Conservation (phyloP, 2,329 filamentous ascomycete genomes). For the Coleophoma crateriformis region DNA sequence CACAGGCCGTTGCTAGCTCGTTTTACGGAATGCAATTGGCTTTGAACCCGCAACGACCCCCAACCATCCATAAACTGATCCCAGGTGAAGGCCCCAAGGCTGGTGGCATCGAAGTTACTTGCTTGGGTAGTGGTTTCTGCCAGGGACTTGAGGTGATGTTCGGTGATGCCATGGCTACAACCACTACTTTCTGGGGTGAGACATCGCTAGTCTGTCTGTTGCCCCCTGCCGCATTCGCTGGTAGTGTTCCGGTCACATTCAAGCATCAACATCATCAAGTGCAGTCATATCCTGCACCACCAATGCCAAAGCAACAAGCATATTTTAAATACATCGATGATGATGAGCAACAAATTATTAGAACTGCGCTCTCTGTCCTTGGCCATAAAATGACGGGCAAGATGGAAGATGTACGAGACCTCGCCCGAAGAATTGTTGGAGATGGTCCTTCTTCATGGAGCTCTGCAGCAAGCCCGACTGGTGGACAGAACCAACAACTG, state of each 20-base stretch:
- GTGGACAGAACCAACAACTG: slow-evolving; percentile 39
- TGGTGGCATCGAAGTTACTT: slow-evolving; percentile 82
- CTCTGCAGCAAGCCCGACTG: slow-evolving; percentile 33
- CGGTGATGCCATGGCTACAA: slow-evolving; percentile 60
- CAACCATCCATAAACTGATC: slow-evolving; percentile 76
- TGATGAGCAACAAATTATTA: slow-evolving; percentile 62
- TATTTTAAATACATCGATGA: slow-evolving; percentile 73
- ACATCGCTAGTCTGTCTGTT: slow-evolving; percentile 58
- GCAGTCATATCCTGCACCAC: slow-evolving; percentile 33
- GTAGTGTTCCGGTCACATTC: slow-evolving; percentile 55
- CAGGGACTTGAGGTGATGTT: slow-evolving; percentile 82
- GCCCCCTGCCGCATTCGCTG: slow-evolving; percentile 51
- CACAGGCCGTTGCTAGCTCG: slow-evolving; percentile 40
- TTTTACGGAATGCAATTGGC: slow-evolving; percentile 46
- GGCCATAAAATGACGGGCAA: slow-evolving; percentile 60
- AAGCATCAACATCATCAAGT: slow-evolving; percentile 42
- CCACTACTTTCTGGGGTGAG: slow-evolving; percentile 59
- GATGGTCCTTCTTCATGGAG: slow-evolving; percentile 43
- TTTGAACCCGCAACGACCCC: slow-evolving; percentile 45
- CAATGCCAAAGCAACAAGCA: slow-evolving; percentile 41
- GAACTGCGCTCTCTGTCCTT: slow-evolving; percentile 60
- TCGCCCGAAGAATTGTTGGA: slow-evolving; percentile 55
- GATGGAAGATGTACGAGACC: slow-evolving; percentile 53
- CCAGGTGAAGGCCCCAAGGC: slow-evolving; percentile 76
- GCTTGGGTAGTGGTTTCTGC: slow-evolving; percentile 75